Percentiles rank a stretch among this genome's conserved stretches.
Evolutionary conservation across 352 stramenopile genomes (phyloP).

Genomic region (Phytophthora boehmeriae): DNA sequence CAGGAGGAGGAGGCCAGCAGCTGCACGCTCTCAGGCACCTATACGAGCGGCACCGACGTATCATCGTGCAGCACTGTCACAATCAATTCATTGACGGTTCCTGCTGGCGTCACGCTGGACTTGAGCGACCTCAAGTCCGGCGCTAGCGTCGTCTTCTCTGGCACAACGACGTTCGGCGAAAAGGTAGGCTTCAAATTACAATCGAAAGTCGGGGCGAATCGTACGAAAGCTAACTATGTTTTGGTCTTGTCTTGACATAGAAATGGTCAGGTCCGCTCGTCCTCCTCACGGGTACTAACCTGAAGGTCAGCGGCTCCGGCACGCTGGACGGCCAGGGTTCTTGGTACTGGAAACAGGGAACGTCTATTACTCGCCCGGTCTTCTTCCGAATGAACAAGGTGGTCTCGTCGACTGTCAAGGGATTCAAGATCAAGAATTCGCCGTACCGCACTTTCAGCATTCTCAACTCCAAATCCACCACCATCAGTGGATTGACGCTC

Average conservation of each 20-base stretch:
- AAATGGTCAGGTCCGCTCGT: slow-evolving; percentile 31
- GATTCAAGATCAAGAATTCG: slow-evolving; percentile 38
- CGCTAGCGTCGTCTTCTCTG: slow-evolving; percentile 29
- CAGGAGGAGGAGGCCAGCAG: slow-evolving; percentile 9
- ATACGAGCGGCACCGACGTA: slow-evolving; percentile 19
- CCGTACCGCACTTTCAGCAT: slow-evolving; percentile 36
- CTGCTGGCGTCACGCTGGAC: slow-evolving; percentile 30
- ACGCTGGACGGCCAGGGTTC: slow-evolving; percentile 1
- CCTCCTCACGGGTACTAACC: neutral
- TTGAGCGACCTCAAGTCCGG: slow-evolving; percentile 22
- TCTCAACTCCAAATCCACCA: slow-evolving; percentile 13
- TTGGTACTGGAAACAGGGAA: slow-evolving; percentile 3
- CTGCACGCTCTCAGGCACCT: slow-evolving; percentile 33
- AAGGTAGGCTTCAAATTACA: neutral
- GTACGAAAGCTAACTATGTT: neutral
- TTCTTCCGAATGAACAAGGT: slow-evolving; percentile 5
- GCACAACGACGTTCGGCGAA: slow-evolving; percentile 34
- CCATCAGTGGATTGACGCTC: slow-evolving; percentile 13
- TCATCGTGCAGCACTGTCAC: slow-evolving; percentile 22
- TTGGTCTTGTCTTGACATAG: neutral
- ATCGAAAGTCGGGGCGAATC: neutral
- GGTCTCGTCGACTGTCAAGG: slow-evolving; percentile 11
- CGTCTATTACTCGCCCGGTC: neutral
- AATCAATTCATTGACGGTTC: slow-evolving; percentile 25
- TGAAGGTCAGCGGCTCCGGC: neutral